Percentiles rank a stretch among this genome's conserved stretches.
Evolutionary conservation across 352 stramenopile species (phyloP).

Genomic region (Pythium phragmitis): DNA sequence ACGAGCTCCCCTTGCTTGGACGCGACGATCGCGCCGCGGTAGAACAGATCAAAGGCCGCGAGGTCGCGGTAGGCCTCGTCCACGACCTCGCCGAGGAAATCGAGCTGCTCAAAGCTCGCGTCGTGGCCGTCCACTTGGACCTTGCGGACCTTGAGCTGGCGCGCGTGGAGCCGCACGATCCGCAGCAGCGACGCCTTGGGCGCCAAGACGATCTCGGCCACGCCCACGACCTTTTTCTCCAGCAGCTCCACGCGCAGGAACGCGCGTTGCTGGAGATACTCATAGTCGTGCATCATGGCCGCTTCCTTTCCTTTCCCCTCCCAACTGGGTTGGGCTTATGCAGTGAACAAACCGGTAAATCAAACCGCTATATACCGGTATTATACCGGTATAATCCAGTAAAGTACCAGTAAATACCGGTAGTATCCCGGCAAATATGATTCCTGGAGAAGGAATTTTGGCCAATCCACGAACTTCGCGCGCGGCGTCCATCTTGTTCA

Average conservation of each 20-base stretch:
- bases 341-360: too few relatives aligned
- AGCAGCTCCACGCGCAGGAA: constrained; percentile 78
- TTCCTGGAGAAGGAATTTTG: too few relatives aligned
- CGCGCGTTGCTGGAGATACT: constrained; percentile 84
- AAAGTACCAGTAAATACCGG: too few relatives aligned
- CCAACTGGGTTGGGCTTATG: not conserved
- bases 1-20: constrained; percentile 84
- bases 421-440: too few relatives aligned
- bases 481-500: too few relatives aligned
- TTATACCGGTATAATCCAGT: too few relatives aligned
- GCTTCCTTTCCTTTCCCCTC: not conserved
- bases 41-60: constrained; percentile 83
- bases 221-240: constrained; percentile 50
- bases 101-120: constrained; percentile 75
- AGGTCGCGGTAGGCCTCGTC: constrained; percentile 79
- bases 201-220: constrained; percentile 72
- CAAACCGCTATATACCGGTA: too few relatives aligned
- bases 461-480: too few relatives aligned
- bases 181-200: constrained; percentile 52
- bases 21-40: constrained; percentile 79
- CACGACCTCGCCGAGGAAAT: constrained; percentile 75
- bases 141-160: constrained; percentile 57
- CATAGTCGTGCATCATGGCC: constrained; percentile 78
- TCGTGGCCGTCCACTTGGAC: constrained; percentile 59
- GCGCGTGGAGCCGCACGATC: constrained; percentile 70